These are phyloP conservation scores for Tardiomyces depauwii DNA, from an alignment of 1,139 yeast species.

Conservation along the genomic window DNA sequence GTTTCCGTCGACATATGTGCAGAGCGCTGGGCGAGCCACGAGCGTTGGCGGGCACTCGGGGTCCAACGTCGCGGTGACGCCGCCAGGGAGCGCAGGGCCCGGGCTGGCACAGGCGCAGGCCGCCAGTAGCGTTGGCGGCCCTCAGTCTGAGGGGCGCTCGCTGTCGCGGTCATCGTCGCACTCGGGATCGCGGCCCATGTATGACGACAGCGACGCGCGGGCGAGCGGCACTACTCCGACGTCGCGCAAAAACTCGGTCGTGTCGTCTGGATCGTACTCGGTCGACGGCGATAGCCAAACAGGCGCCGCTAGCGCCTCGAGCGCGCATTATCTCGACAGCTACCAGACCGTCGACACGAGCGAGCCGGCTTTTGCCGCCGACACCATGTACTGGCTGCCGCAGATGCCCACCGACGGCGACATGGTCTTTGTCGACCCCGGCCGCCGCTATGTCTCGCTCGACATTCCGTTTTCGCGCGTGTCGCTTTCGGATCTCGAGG, in stretches of 20 bases:
- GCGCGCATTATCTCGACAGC: constrained; percentile 5
- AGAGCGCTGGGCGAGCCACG: neutral
- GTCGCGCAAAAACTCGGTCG: no score
- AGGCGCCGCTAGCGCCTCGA: no score
- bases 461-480: constrained; percentile 17
- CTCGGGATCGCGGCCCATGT: neutral
- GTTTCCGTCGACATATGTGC: constrained; percentile 26
- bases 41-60: neutral
- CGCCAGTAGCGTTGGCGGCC: constrained; percentile 1
- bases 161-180: constrained; percentile 7
- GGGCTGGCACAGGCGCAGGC: no score
- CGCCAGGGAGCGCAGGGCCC: no score
- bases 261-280: no score
- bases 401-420: constrained; percentile 19
- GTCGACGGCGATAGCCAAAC: no score
- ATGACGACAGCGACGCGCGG: no score
- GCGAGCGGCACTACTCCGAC: no score
- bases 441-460: constrained; percentile 11
- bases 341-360: constrained; percentile 12
- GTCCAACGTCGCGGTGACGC: no score
- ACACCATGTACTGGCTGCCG: constrained; percentile 20
- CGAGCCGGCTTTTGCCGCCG: constrained; percentile 7
- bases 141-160: constrained; percentile 10
- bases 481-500: constrained; percentile 1
- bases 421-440: constrained; percentile 17